phyloP scores from a whole-genome alignment of 805 yeast species.

The Sugiyamaella valdiviana region DNA sequence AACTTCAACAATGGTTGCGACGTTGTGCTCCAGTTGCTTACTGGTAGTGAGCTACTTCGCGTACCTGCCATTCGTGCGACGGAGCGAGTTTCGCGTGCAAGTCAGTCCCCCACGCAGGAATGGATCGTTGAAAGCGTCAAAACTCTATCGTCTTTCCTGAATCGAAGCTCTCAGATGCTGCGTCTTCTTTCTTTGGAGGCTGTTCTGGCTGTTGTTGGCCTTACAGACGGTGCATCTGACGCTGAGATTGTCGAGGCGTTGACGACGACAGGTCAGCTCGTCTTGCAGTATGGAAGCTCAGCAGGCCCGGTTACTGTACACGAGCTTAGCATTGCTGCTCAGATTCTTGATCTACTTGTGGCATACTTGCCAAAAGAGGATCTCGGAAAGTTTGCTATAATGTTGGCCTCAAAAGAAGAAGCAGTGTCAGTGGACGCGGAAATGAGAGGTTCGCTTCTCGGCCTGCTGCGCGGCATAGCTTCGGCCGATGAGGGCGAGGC shows the following conservation, averaged over 20 bases:
- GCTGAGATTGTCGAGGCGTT: background rate
- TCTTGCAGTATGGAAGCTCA: background rate
- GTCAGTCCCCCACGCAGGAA: slow-evolving; percentile 13
- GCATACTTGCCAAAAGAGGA: background rate
- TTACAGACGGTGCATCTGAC: background rate
- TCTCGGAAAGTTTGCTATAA: background rate
- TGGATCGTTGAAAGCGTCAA: slow-evolving; percentile 19
- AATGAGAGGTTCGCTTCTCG: background rate
- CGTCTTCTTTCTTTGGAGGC: slow-evolving; percentile 23
- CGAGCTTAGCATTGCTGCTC: background rate
- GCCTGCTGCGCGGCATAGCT: slow-evolving; percentile 2
- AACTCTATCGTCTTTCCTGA: slow-evolving; percentile 18
- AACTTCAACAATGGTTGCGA: slow-evolving; percentile 29
- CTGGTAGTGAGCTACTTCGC: slow-evolving; percentile 33
- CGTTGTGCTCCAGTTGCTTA: slow-evolving; percentile 32
- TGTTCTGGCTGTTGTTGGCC: background rate
- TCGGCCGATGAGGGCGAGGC: background rate
- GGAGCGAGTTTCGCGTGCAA: slow-evolving; percentile 18
- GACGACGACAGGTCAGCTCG: background rate
- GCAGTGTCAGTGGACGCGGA: background rate
- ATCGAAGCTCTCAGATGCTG: slow-evolving; percentile 21
- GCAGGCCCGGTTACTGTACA: background rate
- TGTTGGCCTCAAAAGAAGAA: background rate
- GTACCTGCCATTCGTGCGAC: slow-evolving; percentile 29
- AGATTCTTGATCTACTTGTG: background rate